A percentile compares a stretch with the other conserved stretches of the same genome.
Conservation (phyloP, 208 protist species). For the Trypanosomatidae sp. region DNA sequence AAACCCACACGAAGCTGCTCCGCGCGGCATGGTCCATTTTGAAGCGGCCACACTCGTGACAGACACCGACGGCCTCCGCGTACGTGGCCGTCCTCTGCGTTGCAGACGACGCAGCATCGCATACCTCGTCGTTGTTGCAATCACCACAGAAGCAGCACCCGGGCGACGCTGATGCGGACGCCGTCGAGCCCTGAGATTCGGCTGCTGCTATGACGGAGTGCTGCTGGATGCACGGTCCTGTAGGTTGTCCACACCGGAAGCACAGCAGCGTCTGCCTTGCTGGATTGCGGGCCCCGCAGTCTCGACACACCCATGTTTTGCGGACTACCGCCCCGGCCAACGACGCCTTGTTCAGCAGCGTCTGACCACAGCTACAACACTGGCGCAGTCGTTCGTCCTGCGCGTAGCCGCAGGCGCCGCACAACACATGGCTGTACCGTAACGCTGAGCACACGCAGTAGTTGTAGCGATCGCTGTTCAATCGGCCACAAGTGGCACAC, state of each 20-base stretch:
- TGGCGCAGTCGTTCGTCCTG: slow-evolving; percentile 73
- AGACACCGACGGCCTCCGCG: slow-evolving; percentile 40
- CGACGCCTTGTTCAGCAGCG: slow-evolving; percentile 15
- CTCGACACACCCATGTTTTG: slow-evolving; percentile 60
- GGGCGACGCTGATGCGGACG: background rate
- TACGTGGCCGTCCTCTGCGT: slow-evolving; percentile 11
- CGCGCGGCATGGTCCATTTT: slow-evolving; percentile 39
- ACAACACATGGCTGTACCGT: slow-evolving; percentile 72
- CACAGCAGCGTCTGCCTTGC: slow-evolving; percentile 67
- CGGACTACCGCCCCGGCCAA: slow-evolving; percentile 45
- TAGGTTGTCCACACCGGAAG: slow-evolving; percentile 57
- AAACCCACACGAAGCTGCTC: slow-evolving; percentile 62
- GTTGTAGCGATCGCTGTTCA: slow-evolving; percentile 90
- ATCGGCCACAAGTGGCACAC: slow-evolving; percentile 69
- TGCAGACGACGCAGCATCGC: background rate
- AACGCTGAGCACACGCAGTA: slow-evolving; percentile 89
- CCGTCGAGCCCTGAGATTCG: background rate
- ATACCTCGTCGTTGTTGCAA: background rate
- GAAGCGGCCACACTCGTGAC: slow-evolving; percentile 50
- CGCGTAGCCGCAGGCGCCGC: slow-evolving; percentile 57
- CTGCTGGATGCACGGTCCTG: slow-evolving; percentile 41
- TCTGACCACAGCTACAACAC: slow-evolving; percentile 65
- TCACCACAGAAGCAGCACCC: background rate
- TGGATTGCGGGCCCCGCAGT: slow-evolving; percentile 63
- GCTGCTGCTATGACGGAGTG: background rate